A percentile compares a stretch with the other conserved stretches of the same genome.
These are phyloP conservation scores for Pterocarpus santalinus DNA, from an alignment of 306 rosid genomes.

Conservation along the genomic window DNA sequence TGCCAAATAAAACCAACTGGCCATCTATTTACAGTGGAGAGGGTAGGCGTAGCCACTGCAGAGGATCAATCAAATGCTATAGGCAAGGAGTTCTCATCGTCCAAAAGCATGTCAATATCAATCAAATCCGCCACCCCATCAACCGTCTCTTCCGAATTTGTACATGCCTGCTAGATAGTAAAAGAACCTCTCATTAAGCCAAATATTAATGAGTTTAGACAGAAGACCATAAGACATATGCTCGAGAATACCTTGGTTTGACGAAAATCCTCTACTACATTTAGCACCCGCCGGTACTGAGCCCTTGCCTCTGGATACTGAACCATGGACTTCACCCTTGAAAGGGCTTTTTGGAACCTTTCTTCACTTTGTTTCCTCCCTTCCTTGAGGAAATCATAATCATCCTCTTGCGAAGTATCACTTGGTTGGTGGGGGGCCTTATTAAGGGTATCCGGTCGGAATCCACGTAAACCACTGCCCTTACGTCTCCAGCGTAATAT, in stretches of 20 bases:
- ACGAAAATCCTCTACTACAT: slow-evolving; percentile 74
- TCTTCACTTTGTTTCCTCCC: slow-evolving; percentile 87
- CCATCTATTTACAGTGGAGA: slow-evolving; percentile 49
- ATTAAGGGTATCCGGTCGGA: slow-evolving; percentile 57
- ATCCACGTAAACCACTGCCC: slow-evolving; percentile 87
- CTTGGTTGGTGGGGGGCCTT: slow-evolving; percentile 50
- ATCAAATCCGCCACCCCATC: slow-evolving; percentile 72
- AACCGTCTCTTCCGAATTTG: slow-evolving; percentile 64
- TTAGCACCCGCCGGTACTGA: slow-evolving; percentile 86
- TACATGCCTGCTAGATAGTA: slow-evolving; percentile 53
- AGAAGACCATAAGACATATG: neutral
- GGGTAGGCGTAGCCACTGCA: slow-evolving; percentile 31
- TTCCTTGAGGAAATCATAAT: slow-evolving; percentile 78
- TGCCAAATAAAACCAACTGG: slow-evolving; percentile 51
- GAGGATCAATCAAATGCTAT: slow-evolving; percentile 66
- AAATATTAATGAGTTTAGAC: slow-evolving; percentile 26
- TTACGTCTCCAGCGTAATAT: slow-evolving; percentile 94
- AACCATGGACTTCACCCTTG: slow-evolving; percentile 94
- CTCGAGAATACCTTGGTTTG: slow-evolving; percentile 69
- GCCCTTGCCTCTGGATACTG: slow-evolving; percentile 95
- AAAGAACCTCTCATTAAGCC: slow-evolving; percentile 25
- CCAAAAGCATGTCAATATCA: slow-evolving; percentile 72
- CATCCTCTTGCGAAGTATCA: slow-evolving; percentile 63
- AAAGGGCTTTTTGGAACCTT: slow-evolving; percentile 86
- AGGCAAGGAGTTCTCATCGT: slow-evolving; percentile 71